Evolutionary conservation across 352 stramenopile genomes (phyloP), one percentile per base, ranked within the genome.

Genomic region (Poterioochromonas sp.): DNA sequence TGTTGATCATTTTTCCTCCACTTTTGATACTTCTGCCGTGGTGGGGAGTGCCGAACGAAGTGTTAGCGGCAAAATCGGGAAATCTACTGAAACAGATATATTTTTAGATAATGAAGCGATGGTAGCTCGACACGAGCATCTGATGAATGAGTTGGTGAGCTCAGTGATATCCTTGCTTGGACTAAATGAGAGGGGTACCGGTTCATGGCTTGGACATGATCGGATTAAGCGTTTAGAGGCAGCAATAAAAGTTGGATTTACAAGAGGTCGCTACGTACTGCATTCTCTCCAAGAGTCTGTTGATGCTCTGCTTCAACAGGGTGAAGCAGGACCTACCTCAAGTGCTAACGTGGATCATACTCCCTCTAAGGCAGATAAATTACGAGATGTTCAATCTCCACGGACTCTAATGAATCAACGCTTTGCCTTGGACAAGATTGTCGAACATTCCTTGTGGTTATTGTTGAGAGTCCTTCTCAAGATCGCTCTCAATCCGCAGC

Each of bases 231-330:
- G 32, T 11, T 43, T 76, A 8, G 32, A 76, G 37, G 69, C 35
- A 26, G 65, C 11, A 12, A 74, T 74, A 11, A 74, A 74, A 54
- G 65, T 74, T n/a, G 65, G 65, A 34, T 53, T 54, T 35, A 11
- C 3, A 34, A 12, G 8, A 37, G 65, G 65, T 54, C 65, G 65
- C 3, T 74, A 8, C 32, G 65, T 54, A 12, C 5, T 76, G 3
- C 15, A 8, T 15, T 37, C 11, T 11, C 12, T 76, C 8, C 69
- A 76, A 43, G 69, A 76, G 26, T 60, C 26, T 3, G 35, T 70
- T 8, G 69, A 63, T 26, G 35, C 29, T 5, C 22, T 64, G 12
- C 11, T 63, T 5, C 39, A 69, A n/a, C 8, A 1, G 1, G 8
- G 26, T 32, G n/a, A n/a, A n/a, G n/a, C n/a, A n/a, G n/a, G 58